Conservation (phyloP, 306 rosid genomes). For the Cucurbita maxima region DNA sequence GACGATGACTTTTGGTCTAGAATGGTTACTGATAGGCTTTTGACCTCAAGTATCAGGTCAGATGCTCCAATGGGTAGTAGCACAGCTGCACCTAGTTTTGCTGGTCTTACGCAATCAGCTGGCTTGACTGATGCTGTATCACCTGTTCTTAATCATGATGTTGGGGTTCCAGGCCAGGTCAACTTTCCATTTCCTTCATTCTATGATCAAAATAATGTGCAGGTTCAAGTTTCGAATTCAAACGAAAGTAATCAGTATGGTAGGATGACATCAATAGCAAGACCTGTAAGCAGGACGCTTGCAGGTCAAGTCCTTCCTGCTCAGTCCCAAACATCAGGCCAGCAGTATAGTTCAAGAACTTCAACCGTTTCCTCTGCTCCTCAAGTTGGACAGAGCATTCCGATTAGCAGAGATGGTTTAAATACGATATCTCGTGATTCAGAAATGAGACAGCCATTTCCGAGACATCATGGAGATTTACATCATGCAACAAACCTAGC, state of each 20-base stretch:
- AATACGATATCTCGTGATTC: conserved; percentile 27
- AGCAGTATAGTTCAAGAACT: conserved; percentile 33
- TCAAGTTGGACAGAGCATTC: conserved; percentile 24
- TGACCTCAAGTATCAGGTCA: conserved; percentile 10
- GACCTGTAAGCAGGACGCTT: conserved; percentile 30
- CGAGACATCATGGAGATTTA: conserved; percentile 25
- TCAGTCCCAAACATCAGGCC: conserved; percentile 25
- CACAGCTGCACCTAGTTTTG: conserved; percentile 6
- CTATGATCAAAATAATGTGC: conserved; percentile 33
- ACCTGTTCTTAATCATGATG: conserved; percentile 34
- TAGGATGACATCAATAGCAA: conserved; percentile 19
- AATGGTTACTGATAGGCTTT: background rate
- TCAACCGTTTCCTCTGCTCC: conserved; percentile 29
- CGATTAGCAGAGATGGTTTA: conserved; percentile 18
- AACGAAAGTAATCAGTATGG: conserved; percentile 37
- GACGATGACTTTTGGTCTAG: conserved; percentile 41
- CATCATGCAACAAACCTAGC: conserved; percentile 31
- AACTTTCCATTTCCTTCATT: conserved; percentile 18
- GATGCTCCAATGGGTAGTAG: conserved; percentile 23
- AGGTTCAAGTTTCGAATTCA: conserved; percentile 23
- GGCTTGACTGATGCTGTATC: conserved; percentile 24
- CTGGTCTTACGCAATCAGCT: conserved; percentile 16
- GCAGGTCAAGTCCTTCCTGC: conserved; percentile 87
- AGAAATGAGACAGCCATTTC: conserved; percentile 49
- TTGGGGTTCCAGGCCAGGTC: conserved; percentile 23